Evolutionary conservation across 169 alveolate species (phyloP).

Genomic region (Eimeria falciformis): DNA sequence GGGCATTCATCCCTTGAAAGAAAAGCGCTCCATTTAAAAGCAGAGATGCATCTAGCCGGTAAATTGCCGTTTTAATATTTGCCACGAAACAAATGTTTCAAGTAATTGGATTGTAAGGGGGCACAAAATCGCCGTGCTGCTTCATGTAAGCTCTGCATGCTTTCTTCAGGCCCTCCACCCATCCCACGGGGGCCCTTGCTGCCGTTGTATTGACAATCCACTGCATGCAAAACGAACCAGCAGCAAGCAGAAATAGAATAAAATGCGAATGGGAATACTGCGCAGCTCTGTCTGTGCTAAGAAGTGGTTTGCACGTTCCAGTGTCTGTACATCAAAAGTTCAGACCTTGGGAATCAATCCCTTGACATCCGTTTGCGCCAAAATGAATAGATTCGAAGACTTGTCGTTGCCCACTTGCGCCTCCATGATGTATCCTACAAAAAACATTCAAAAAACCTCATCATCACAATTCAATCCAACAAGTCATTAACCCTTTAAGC

Average conservation of each 20-base stretch:
- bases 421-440: conserved; percentile 70
- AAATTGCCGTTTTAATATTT: no score
- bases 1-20: no score
- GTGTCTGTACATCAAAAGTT: background rate
- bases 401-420: background rate
- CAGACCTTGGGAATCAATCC: conserved; percentile 77
- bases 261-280: background rate
- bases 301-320: no score
- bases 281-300: no score
- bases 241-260: background rate
- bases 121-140: conserved; percentile 58
- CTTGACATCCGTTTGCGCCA: conserved; percentile 77
- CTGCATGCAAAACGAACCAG: background rate
- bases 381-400: conserved; percentile 64
- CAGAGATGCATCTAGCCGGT: no score
- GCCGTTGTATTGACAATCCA: conserved; percentile 73
- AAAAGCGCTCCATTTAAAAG: no score
- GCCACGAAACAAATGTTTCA: background rate
- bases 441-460: background rate
- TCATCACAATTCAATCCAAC: no score
- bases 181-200: conserved; percentile 75
- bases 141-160: conserved; percentile 66
- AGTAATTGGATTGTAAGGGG: conserved; percentile 18
- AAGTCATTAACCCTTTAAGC: no score
- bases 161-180: conserved; percentile 74